Base-by-base conservation (phyloP, 2,329 filamentous ascomycete genomes). In the Purpureocillium takamizusanense region DNA sequence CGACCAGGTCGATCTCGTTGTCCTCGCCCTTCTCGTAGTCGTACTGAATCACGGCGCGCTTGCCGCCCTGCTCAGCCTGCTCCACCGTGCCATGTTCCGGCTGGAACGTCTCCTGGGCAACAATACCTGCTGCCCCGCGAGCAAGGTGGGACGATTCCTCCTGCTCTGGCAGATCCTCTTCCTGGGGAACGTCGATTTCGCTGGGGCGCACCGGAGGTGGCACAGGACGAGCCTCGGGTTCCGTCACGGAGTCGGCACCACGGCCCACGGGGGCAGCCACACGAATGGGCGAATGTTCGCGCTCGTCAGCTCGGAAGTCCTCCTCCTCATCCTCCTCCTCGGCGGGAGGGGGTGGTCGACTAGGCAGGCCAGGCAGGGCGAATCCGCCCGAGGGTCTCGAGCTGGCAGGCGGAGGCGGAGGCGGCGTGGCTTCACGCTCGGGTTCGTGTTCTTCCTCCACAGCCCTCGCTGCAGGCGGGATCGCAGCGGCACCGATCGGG, bases 21-120 rank as follows among this genome's bases (percentile, higher is more conserved):
- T 95, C 89, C 61, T 98, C 92, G 1, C 88, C 88, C 65, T 94
- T 95, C 53, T 95, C 90, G 56, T 98, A 98, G 57, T 98, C 92
- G 58, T 92, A 98, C 53, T 92, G 81, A 28, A 92, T 77, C 41
- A 94, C 54, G 2, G 92, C 92, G 35, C 79, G 78, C 56, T 81
- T 76, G 38, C 83, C 83, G 28, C 73, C 73, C 11, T 55, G 52
- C 18, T 63, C 47, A 12, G 35, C 41, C 32, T 38, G 33, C n/a
- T 40, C 37, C n/a, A 60, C 51, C 9, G 59, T 51, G 12, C 56
- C 59, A 25, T 54, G 53, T 27, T 61, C 61, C 13, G 45, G 15
- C 41, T 51, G 47, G 14, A 51, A 46, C 2, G 42, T 61, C 38
- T 63, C 63, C 49, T 64, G 63, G 15, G 72, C 74, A 11, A 75